These are phyloP conservation scores for Kuraishia borneana DNA, from an alignment of 805 yeast genomes.

Conservation along the genomic window DNA sequence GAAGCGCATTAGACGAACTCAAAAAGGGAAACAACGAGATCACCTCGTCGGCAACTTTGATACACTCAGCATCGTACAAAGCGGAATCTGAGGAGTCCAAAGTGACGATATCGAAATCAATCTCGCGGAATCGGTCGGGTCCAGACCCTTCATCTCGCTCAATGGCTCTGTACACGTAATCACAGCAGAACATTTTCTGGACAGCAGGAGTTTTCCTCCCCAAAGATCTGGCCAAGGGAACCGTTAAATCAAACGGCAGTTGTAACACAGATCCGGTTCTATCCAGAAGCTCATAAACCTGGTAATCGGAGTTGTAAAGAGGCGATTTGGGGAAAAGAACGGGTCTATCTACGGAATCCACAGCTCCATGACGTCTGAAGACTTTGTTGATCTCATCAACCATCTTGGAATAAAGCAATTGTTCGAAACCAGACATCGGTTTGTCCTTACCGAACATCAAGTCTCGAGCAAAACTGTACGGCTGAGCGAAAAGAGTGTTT, in stretches of 20 bases:
- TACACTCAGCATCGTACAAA: constrained; percentile 77
- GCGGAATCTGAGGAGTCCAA: constrained; percentile 27
- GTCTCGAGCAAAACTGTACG: constrained; percentile 77
- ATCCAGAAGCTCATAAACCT: constrained; percentile 74
- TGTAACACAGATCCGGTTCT: constrained; percentile 81
- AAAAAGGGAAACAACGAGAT: constrained; percentile 57
- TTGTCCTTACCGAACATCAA: constrained; percentile 53
- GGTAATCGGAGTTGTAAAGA: constrained; percentile 48
- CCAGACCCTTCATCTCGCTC: constrained; percentile 49
- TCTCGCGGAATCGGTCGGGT: constrained; percentile 69
- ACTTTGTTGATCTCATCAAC: constrained; percentile 47
- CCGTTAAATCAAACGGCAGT: constrained; percentile 77
- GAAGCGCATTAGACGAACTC: constrained; percentile 37
- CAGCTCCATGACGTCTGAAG: constrained; percentile 78
- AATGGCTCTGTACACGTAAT: constrained; percentile 70
- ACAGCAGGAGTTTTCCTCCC: constrained; percentile 46
- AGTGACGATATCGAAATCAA: constrained; percentile 75
- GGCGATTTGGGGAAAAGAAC: constrained; percentile 76
- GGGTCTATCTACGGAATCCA: constrained; percentile 51
- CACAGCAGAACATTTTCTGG: constrained; percentile 61
- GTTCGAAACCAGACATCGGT: constrained; percentile 26
- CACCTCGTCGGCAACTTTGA: constrained; percentile 73
- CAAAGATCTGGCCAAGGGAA: constrained; percentile 80
- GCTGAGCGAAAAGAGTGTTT: constrained; percentile 74
- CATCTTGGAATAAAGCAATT: constrained; percentile 48